These are phyloP conservation scores for Pythium rhizo-oryzae DNA, from an alignment of 352 stramenopile genomes.

Conservation along the genomic window DNA sequence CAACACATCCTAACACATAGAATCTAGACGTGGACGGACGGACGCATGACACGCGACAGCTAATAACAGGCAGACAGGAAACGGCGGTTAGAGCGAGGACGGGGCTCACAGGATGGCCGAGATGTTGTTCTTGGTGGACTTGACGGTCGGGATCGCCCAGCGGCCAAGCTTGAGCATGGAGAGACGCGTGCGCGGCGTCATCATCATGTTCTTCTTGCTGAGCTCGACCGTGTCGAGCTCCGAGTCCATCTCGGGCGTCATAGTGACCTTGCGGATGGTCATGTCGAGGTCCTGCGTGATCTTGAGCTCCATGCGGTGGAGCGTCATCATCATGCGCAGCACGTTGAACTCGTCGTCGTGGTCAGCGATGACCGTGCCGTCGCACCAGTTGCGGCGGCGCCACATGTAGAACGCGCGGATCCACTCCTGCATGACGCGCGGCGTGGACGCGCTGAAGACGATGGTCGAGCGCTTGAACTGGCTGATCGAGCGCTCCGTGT, in stretches of 20 bases:
- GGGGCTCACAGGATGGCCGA: conserved; percentile 29
- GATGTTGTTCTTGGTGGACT: conserved; percentile 25
- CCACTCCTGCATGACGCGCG: conserved; percentile 55
- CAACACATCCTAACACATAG: not conserved
- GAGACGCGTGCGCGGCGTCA: conserved; percentile 31
- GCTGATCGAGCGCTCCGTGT: conserved; percentile 71
- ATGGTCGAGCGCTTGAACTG: conserved; percentile 58
- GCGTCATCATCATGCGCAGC: conserved; percentile 70
- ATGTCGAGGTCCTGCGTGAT: conserved; percentile 46
- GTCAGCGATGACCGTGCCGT: conserved; percentile 60
- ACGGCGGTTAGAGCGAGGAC: not conserved
- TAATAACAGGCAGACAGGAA: not conserved
- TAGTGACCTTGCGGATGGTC: conserved; percentile 53
- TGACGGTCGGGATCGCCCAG: conserved; percentile 22
- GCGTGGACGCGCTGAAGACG: conserved; percentile 58
- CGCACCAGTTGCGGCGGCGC: conserved; percentile 78
- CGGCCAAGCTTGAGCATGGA: conserved; percentile 29
- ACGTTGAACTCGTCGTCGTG: conserved; percentile 67
- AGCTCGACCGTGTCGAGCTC: conserved; percentile 18
- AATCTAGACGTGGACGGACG: not conserved
- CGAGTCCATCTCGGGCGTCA: conserved; percentile 36
- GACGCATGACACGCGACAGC: conserved; percentile 1
- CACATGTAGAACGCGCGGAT: conserved; percentile 72
- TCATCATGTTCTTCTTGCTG: conserved; percentile 31
- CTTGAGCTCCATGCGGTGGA: conserved; percentile 67